Evolutionary conservation across 2,329 filamentous ascomycete genomes (phyloP), one percentile per base, ranked within the genome.

Genomic region (Lasiodiplodia hormozganensis): DNA sequence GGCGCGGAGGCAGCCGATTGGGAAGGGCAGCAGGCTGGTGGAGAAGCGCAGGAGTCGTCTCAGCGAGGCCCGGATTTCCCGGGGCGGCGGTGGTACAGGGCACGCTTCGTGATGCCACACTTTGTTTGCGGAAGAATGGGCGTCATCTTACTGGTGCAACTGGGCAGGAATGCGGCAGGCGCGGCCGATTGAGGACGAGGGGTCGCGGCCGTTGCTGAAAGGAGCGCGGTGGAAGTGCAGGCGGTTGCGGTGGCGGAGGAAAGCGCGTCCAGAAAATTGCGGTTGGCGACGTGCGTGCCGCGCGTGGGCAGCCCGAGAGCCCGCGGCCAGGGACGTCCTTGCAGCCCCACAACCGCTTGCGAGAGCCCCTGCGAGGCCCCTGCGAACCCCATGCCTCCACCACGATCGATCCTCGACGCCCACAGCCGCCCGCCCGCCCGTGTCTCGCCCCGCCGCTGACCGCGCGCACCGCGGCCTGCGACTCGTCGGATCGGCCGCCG

Each of bases 101-200:
- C 66, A 68, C 67, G 67, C 67, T 54, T 68, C 49, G 67, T 56
- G 51, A 47, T 67, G 65, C 53, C 54, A 58, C 65, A 58, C 53
- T 57, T 47, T 47, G 56, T 67, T 49, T 52, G 54, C 64, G 52
- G 54, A 52, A 67, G 54, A 67, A 60, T 57, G 65, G 65, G 65
- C 54, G 47, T 62, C 65, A 62, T 64, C 36, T 53, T 49, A 56
- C 49, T 64, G 47, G 67, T 64, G 51, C 58, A 11, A 67, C 65
- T 21, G 53, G 49, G 49, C 49, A 49, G 43, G 56, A 68, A 62
- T 60, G 56, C 56, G 54, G 65, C 65, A 60, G 65, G 65, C 54
- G n/a, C 23, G 56, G n/a, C 65, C 54, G 40, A 68, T 52, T 68
- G 54, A 47, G 57, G 47, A 49, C 60, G 36, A 21, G 21, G 38